Base-by-base conservation (phyloP, 78 protist species). In the Mantamonas sphyraenae region DNA sequence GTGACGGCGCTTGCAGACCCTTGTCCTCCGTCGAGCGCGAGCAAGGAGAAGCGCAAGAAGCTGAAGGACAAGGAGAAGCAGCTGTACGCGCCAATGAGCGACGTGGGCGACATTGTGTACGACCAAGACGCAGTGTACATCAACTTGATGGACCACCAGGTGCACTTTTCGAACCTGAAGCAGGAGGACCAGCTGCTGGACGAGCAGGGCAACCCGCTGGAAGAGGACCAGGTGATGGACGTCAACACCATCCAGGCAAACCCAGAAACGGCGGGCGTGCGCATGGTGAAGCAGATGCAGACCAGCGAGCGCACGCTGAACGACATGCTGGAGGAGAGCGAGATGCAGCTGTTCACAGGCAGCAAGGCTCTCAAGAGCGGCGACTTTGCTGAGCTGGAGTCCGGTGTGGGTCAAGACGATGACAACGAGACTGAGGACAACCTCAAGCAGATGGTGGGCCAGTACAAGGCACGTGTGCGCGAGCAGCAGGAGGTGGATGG, bases 111-210 rank as follows among this genome's bases (percentile, higher is more conserved):
- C 34, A 68, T 97, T 50, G 63, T 88, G 17, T 95, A 76, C 66
- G 99, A 98, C 73, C 73, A 78, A 56, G 98, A 97, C 77, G 97
- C 98, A 34, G 87, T 92, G 34, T 95, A 96, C 83, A 79, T 97
- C 73, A 75, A 91, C 35, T 63, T 94, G 39, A 8, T 7, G 38
- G 14, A 61, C 65, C 14, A 3, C 26, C 60, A 34, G 26, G 42
- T 66, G 31, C 39, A 14, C 26, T 81, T 67, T 20, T 74, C 86
- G 61, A 65, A 66, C 39, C 39, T 14, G 14, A 47, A 16, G 53
- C 28, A 47, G 28, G 53, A 47, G 53, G n/a, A n/a, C n/a, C 45
- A 40, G 45, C 4, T 9, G 45, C 45, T 4, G 20, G 20, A 9
- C 20, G 20, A 40, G 45, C 47, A 42, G 47, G 24, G 47, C 47